Evolutionary conservation across 805 yeast species (phyloP), one percentile per base, ranked within the genome.

Genomic region (Wickerhamomyces chaumierensis): DNA sequence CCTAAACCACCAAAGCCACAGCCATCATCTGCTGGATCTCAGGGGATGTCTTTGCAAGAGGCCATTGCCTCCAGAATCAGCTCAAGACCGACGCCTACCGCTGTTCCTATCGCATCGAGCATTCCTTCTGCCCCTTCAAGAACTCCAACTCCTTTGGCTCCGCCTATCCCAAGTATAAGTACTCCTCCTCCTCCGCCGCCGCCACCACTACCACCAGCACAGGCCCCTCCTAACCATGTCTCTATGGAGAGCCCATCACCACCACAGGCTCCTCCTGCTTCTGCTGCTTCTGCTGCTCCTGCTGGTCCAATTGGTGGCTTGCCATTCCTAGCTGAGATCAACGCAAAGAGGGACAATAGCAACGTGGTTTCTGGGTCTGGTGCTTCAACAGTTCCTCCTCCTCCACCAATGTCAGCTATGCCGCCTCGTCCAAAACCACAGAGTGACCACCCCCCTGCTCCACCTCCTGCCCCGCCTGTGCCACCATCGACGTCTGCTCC

Each of bases 241-340:
- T 21, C 23, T 21, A 7, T 21, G 9, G 9, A 21, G 6, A 21
- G 9, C 23, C 23, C 6, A 8, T 41, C 23, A 21, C 23, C 23
- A 21, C 23, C 46, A 9, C 36, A 48, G 5, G 33, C 51, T 2
- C 36, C 41, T 15, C 43, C 57, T 25, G 33, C 27, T 11, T 40
- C 46, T 17, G 27, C 43, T 7, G 40, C 46, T 17, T 32, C 46
- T 16, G 19, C 37, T 3, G 40, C 45, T 11, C 8, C 44, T 16
- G 31, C 46, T 8, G 27, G 46, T 9, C 20, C 39, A 40, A 44
- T 51, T 16, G 69, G 66, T 1, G 64, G 66, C 2, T 48, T 68
- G 9, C 72, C 75, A 2, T 69, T 71, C 48, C 53, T 71, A 13
- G 65, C 69, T 6, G 70, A 71, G 42, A 69, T 71, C 40, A 69